Evolutionary conservation across 176 grass and related monocot species (phyloP).

Genomic region (Triticum monococcum): DNA sequence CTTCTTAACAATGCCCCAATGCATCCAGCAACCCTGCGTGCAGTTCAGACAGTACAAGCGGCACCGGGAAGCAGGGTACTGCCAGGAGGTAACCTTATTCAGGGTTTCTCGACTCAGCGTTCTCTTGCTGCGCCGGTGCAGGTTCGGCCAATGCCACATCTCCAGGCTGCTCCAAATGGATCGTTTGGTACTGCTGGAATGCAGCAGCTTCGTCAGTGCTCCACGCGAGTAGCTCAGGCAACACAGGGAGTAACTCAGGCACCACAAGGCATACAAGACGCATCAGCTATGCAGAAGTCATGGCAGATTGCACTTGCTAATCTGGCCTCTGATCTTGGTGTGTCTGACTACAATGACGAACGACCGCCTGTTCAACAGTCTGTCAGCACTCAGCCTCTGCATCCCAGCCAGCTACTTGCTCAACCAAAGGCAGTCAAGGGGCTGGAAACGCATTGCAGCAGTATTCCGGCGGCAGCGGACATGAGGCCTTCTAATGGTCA

Average conservation of each 20-base stretch:
- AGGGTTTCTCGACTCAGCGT: constrained; percentile 21
- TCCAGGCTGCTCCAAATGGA: not conserved
- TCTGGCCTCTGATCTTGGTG: constrained; percentile 55
- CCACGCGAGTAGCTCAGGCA: not conserved
- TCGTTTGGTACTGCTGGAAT: not conserved
- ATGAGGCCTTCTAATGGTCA: not conserved
- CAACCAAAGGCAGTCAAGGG: not conserved
- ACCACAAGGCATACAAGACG: not conserved
- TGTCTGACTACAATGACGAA: constrained; percentile 31
- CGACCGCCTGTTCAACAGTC: constrained; percentile 21
- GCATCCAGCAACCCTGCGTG: not conserved
- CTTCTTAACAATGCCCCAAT: not conserved
- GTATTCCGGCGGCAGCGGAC: not conserved
- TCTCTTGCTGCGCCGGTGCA: not conserved
- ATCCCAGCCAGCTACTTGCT: not conserved
- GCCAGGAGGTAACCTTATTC: not conserved
- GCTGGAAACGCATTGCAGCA: not conserved
- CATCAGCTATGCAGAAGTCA: constrained; percentile 2
- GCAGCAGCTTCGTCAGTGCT: not conserved
- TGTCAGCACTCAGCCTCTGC: not conserved
- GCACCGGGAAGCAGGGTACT: not conserved
- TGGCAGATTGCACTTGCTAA: constrained; percentile 40
- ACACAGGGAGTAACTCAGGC: not conserved
- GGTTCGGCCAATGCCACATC: not conserved
- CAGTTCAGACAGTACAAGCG: constrained; percentile 6